phyloP scores from a whole-genome alignment of 169 alveolate species.

The Plasmodium cynomolgi region DNA sequence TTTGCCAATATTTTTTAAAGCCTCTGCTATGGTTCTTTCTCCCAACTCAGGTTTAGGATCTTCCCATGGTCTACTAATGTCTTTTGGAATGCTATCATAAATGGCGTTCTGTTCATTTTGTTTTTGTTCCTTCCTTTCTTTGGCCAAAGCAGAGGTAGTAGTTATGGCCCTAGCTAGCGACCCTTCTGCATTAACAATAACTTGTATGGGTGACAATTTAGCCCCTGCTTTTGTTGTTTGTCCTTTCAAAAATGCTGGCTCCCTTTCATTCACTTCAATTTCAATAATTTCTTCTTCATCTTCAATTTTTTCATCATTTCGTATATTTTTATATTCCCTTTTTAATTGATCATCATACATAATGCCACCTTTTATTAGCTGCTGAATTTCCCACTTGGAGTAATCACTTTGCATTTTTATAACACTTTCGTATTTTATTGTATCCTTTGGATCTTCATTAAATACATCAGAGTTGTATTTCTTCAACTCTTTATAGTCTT shows the following conservation, averaged over 20 bases:
- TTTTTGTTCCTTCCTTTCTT: conserved; percentile 90
- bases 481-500: conserved; percentile 22
- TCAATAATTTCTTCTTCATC: conserved; percentile 83
- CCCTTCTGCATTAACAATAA: conserved; percentile 95
- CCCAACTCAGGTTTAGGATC: conserved; percentile 94
- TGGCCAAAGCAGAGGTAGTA: conserved; percentile 91
- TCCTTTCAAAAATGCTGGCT: conserved; percentile 96
- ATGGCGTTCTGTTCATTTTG: conserved; percentile 87
- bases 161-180: conserved; percentile 91
- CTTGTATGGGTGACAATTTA: conserved; percentile 91
- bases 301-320: conserved; percentile 74
- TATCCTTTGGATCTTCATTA: conserved; percentile 32
- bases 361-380: conserved; percentile 79
- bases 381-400: conserved; percentile 85
- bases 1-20: conserved; percentile 81
- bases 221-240: conserved; percentile 94
- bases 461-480: conserved; percentile 3
- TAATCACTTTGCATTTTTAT: conserved; percentile 79
- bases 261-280: conserved; percentile 93
- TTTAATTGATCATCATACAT: conserved; percentile 70
- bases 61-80: conserved; percentile 91
- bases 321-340: conserved; percentile 35
- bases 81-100: conserved; percentile 90
- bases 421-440: conserved; percentile 75
- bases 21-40: conserved; percentile 89